phyloP scores from a whole-genome alignment of 768 basidiomycete genomes.

The Tylopilus vinaceipallidus region DNA sequence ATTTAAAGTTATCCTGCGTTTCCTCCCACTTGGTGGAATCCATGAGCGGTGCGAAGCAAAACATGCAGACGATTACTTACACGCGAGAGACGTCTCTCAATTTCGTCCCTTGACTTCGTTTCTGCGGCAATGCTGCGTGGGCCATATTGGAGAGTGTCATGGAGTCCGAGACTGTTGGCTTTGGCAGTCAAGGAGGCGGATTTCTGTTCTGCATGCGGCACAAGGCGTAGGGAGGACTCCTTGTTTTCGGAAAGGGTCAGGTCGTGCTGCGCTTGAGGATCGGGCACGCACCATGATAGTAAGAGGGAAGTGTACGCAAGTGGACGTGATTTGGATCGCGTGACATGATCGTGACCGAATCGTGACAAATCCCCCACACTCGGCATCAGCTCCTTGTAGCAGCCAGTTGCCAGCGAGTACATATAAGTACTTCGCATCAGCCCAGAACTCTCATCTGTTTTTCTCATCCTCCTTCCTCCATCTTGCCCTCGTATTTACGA shows the following conservation, averaged over 20 bases:
- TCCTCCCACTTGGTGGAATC: conserved; percentile 74
- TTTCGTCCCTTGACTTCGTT: conserved; percentile 53
- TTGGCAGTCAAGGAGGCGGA: conserved; percentile 66
- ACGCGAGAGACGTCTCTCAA: conserved; percentile 74
- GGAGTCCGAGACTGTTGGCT: conserved; percentile 74
- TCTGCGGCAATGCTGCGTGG: conserved; percentile 78
- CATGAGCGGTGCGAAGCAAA: neutral
- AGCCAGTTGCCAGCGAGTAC: neutral
- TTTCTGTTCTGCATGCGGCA: conserved; percentile 54
- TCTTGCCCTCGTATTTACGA: neutral
- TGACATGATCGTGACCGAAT: conserved; percentile 27
- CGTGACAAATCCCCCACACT: conserved; percentile 28
- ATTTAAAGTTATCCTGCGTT: conserved; percentile 84
- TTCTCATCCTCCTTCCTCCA: neutral
- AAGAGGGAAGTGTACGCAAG: neutral
- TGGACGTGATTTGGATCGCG: conserved; percentile 19
- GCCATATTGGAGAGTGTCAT: conserved; percentile 87
- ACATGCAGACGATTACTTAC: conserved; percentile 41
- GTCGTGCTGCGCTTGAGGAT: neutral
- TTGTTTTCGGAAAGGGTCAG: conserved; percentile 14
- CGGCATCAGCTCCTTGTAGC: neutral
- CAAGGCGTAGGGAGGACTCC: conserved; percentile 59
- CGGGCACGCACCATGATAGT: conserved; percentile 22
- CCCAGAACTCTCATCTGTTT: neutral
- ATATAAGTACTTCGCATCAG: conserved; percentile 11